Conservation (phyloP, 2,329 filamentous ascomycete species). For the Fusarium fujikuroi region DNA sequence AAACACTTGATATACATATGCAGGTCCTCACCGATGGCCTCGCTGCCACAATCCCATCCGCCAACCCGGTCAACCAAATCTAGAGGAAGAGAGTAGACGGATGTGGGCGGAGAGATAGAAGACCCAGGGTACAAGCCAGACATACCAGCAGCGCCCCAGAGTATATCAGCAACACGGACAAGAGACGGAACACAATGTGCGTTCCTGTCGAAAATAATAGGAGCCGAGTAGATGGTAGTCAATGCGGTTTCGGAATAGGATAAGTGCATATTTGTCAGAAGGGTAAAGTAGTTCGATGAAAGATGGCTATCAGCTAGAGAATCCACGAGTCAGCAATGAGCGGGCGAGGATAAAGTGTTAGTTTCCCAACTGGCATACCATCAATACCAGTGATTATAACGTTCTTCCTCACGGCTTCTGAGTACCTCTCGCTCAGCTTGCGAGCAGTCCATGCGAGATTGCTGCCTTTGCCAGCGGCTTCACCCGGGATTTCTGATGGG, state of each 20-base stretch:
- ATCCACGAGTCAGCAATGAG: constrained; percentile 10
- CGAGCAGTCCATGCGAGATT: constrained; percentile 78
- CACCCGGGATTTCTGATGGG: constrained; percentile 71
- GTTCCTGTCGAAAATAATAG: constrained; percentile 80
- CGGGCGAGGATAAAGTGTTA: neutral
- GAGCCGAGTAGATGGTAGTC: constrained; percentile 74
- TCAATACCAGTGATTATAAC: constrained; percentile 78
- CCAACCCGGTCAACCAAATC: constrained; percentile 74
- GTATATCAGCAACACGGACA: constrained; percentile 76
- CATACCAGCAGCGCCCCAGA: constrained; percentile 77
- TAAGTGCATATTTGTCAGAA: constrained; percentile 72
- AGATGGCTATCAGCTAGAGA: constrained; percentile 75
- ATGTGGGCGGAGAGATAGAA: constrained; percentile 74
- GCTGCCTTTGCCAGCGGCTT: constrained; percentile 79
- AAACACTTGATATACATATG: constrained; percentile 85
- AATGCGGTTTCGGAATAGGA: constrained; percentile 67
- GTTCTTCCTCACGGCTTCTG: constrained; percentile 63
- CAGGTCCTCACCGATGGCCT: constrained; percentile 79
- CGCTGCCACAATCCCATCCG: constrained; percentile 76
- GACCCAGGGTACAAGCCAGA: constrained; percentile 74
- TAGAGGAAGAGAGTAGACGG: constrained; percentile 77
- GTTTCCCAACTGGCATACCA: constrained; percentile 61
- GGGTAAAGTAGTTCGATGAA: constrained; percentile 72
- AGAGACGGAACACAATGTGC: constrained; percentile 73
- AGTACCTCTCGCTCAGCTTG: constrained; percentile 71